phyloP scores from a whole-genome alignment of 192 early-diverging fungal species.

The Bifiguratus adelaidae region DNA sequence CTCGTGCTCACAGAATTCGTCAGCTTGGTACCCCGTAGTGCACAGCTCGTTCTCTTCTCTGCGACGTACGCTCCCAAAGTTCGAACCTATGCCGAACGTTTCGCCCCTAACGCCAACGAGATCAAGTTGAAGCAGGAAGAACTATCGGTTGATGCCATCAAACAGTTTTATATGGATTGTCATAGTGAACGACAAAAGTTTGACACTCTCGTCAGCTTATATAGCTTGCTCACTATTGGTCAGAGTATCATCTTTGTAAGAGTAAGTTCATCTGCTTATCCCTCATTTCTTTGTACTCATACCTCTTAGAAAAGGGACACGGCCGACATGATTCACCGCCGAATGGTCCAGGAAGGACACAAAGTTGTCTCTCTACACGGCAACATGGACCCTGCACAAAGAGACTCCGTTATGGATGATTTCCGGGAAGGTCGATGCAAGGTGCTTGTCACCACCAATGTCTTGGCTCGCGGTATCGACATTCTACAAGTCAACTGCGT shows the following conservation, averaged over 20 bases:
- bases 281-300: not conserved
- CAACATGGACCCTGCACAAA: constrained; percentile 57
- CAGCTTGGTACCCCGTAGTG: constrained; percentile 54
- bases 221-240: constrained; percentile 79
- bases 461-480: constrained; percentile 95
- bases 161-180: constrained; percentile 97
- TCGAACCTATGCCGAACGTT: constrained; percentile 58
- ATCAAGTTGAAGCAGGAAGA: constrained; percentile 81
- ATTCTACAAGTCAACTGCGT: constrained; percentile 92
- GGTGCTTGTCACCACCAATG: constrained; percentile 95
- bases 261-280: not conserved
- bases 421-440: constrained; percentile 86
- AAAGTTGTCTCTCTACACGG: constrained; percentile 79
- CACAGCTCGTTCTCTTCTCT: constrained; percentile 90
- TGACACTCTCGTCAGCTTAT: constrained; percentile 57
- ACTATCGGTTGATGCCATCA: constrained; percentile 87
- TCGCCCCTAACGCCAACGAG: constrained; percentile 83
- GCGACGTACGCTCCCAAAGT: constrained; percentile 86
- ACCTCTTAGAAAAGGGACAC: constrained; percentile 53
- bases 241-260: constrained; percentile 88
- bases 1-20: not conserved
- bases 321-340: constrained; percentile 65
- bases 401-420: constrained; percentile 86
- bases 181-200: constrained; percentile 67
- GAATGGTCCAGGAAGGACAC: constrained; percentile 77